Percentiles rank a stretch among this genome's conserved stretches.
Conservation (phyloP, 129 eudicot species). For the Tanacetum coccineum region DNA sequence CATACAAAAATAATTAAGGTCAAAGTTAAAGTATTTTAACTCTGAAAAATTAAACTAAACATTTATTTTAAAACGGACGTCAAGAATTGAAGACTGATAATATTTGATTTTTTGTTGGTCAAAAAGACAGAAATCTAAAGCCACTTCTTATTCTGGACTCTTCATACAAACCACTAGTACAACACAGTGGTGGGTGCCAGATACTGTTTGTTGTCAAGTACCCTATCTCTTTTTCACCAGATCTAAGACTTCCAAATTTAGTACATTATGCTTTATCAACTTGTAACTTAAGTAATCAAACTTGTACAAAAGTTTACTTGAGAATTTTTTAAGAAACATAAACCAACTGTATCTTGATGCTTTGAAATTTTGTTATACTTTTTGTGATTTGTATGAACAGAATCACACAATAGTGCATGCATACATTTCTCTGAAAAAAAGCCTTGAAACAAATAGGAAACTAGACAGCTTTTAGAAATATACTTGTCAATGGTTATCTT, state of each 20-base stretch:
- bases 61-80: too few relatives aligned
- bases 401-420: constrained; percentile 26
- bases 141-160: constrained; percentile 26
- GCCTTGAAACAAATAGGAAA: constrained; percentile 7
- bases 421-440: constrained; percentile 20
- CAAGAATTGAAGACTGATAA: background rate
- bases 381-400: constrained; percentile 32
- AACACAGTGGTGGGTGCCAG: constrained; percentile 35
- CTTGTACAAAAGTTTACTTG: too few relatives aligned
- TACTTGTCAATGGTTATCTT: too few relatives aligned
- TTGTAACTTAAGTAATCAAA: too few relatives aligned
- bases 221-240: constrained; percentile 8
- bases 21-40: too few relatives aligned
- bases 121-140: constrained; percentile 24
- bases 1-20: too few relatives aligned
- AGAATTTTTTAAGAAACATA: too few relatives aligned
- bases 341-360: constrained; percentile 22
- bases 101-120: background rate
- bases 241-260: constrained; percentile 7
- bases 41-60: too few relatives aligned
- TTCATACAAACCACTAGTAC: constrained; percentile 31
- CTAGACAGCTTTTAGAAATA: too few relatives aligned
- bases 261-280: constrained; percentile 10
- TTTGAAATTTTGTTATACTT: constrained; percentile 26
- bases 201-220: constrained; percentile 32